These are phyloP conservation scores for Crepidotus variabilis DNA, from an alignment of 768 basidiomycete species.

Conservation along the genomic window DNA sequence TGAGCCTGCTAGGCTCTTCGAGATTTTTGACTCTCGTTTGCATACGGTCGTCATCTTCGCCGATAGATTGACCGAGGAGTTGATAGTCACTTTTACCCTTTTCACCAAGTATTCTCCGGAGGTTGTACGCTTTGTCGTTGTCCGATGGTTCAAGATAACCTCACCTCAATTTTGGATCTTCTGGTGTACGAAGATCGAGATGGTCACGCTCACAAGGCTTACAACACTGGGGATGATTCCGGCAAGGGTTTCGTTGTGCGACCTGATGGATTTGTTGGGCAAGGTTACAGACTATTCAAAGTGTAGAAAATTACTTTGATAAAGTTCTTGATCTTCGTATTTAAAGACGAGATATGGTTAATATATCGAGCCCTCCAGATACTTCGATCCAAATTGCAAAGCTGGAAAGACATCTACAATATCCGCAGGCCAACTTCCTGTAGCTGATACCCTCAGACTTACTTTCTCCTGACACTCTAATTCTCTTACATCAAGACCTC, in stretches of 20 bases:
- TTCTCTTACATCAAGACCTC: no score
- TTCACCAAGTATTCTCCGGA: slow-evolving; percentile 1
- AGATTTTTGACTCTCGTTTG: slow-evolving; percentile 21
- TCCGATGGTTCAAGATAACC: no score
- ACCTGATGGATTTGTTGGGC: slow-evolving; percentile 27
- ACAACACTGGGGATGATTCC: slow-evolving; percentile 45
- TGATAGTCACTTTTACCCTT: background rate
- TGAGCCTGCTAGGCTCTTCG: slow-evolving; percentile 18
- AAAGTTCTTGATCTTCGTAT: no score
- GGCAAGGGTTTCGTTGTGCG: slow-evolving; percentile 45
- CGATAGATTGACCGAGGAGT: no score
- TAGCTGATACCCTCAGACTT: no score
- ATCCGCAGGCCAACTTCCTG: no score
- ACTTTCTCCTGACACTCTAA: no score
- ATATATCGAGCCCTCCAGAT: no score
- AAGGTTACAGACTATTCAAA: background rate
- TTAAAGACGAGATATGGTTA: no score
- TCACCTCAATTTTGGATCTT: background rate
- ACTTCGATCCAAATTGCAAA: no score
- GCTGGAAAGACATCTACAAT: no score
- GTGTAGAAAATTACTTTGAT: slow-evolving; percentile 4
- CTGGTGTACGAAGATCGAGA: slow-evolving; percentile 20
- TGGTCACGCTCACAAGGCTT: slow-evolving; percentile 22
- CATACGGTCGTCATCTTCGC: slow-evolving; percentile 33
- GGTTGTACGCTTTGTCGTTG: slow-evolving; percentile 12